Percentiles rank a stretch among this genome's conserved stretches.
Conservation (phyloP, 2,329 filamentous ascomycete genomes). For the Ophiostoma fasciatum region DNA sequence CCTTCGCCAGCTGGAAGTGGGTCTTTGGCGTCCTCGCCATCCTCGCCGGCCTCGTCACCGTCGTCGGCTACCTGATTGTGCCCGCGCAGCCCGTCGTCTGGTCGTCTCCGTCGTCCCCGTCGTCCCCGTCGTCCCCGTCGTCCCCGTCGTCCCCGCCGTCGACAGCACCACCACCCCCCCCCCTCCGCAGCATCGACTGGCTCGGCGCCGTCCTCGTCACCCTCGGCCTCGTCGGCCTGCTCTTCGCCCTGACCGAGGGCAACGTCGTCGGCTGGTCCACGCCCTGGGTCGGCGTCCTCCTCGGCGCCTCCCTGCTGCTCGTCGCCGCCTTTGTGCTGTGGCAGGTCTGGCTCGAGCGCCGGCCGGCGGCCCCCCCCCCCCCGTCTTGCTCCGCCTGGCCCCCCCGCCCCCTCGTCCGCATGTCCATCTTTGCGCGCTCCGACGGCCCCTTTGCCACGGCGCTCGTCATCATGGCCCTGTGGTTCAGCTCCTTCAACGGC, state of each 20-base stretch:
- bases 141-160: not conserved
- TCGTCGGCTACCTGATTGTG: slow-evolving; percentile 44
- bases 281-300: slow-evolving; percentile 44
- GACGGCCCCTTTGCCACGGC: slow-evolving; percentile 41
- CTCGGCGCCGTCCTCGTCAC: slow-evolving; percentile 50
- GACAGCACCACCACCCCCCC: slow-evolving; percentile 14
- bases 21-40: slow-evolving; percentile 52
- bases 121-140: not conserved
- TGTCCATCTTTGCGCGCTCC: slow-evolving; percentile 44
- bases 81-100: slow-evolving; percentile 20
- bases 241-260: slow-evolving; percentile 54
- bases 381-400: no score
- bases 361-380: slow-evolving; percentile 13
- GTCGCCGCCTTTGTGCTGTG: slow-evolving; percentile 42
- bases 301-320: slow-evolving; percentile 42
- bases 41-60: slow-evolving; percentile 39
- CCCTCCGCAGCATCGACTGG: slow-evolving; percentile 40
- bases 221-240: slow-evolving; percentile 41
- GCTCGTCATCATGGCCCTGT: slow-evolving; percentile 49
- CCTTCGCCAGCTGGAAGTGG: slow-evolving; percentile 51
- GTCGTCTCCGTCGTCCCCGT: not conserved
- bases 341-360: slow-evolving; percentile 43
- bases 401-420: slow-evolving; percentile 46
- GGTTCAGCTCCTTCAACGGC: slow-evolving; percentile 55
- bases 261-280: slow-evolving; percentile 54